Percentiles rank a stretch among this genome's conserved stretches.
phyloP scores from a whole-genome alignment of 2,329 filamentous ascomycete genomes.

The Phaeosphaeriaceae sp. region DNA sequence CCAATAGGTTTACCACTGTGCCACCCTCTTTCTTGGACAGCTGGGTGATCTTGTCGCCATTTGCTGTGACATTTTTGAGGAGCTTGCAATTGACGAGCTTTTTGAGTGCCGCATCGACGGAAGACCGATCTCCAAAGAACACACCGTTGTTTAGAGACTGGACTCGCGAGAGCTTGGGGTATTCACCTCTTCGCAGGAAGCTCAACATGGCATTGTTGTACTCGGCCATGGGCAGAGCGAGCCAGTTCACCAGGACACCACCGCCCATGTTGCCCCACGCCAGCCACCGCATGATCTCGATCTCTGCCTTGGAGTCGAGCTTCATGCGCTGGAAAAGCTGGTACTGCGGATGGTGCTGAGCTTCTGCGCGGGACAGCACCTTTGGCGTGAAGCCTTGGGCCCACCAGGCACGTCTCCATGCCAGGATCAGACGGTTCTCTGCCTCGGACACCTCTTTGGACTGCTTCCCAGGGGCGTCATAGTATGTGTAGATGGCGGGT shows the following conservation, averaged over 20 bases:
- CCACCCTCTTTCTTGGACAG: slow-evolving; percentile 62
- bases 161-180: slow-evolving; percentile 75
- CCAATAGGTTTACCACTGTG: slow-evolving; percentile 63
- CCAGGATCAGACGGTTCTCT: slow-evolving; percentile 79
- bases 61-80: slow-evolving; percentile 63
- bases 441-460: slow-evolving; percentile 71
- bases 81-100: slow-evolving; percentile 53
- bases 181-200: slow-evolving; percentile 78
- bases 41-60: slow-evolving; percentile 66
- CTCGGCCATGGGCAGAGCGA: slow-evolving; percentile 83
- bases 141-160: slow-evolving; percentile 74
- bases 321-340: slow-evolving; percentile 66
- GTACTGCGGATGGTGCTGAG: slow-evolving; percentile 82
- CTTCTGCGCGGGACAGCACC: slow-evolving; percentile 80
- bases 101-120: slow-evolving; percentile 52
- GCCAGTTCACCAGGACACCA: slow-evolving; percentile 79
- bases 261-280: slow-evolving; percentile 92
- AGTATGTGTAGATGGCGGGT: slow-evolving; percentile 87
- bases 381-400: slow-evolving; percentile 88
- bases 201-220: slow-evolving; percentile 75
- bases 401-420: slow-evolving; percentile 96
- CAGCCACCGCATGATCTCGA: slow-evolving; percentile 83
- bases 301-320: slow-evolving; percentile 41
- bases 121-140: slow-evolving; percentile 71
- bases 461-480: slow-evolving; percentile 72